Evolutionary conservation across 1,139 yeast genomes (phyloP).

Genomic region (Saccharomyces hybrid): DNA sequence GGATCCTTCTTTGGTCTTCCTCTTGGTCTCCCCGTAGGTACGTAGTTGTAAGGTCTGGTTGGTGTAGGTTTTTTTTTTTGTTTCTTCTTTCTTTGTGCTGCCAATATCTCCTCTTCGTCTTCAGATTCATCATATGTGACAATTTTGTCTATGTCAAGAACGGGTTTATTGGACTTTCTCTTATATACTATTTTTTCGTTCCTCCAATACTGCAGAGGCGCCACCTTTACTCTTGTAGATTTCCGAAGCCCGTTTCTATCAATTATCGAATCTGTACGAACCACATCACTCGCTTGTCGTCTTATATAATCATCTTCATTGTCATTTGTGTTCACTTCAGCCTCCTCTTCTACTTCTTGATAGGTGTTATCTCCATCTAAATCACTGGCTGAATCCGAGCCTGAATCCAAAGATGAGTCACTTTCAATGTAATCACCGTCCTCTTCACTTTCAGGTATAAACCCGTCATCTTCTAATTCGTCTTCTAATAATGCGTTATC

Average conservation of each 20-base stretch:
- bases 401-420: constrained; percentile 10
- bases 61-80: constrained; percentile 9
- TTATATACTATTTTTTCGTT: constrained; percentile 70
- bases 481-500: constrained; percentile 30
- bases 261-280: constrained; percentile 14
- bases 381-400: constrained; percentile 5
- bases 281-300: constrained; percentile 12
- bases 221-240: constrained; percentile 58
- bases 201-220: constrained; percentile 81
- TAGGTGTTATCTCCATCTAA: constrained; percentile 5
- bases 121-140: constrained; percentile 37
- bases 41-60: constrained; percentile 22
- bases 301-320: constrained; percentile 26
- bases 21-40: constrained; percentile 24
- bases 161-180: constrained; percentile 42
- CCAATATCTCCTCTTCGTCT: constrained; percentile 27
- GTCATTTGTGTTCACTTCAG: constrained; percentile 7
- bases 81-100: constrained; percentile 1
- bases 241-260: constrained; percentile 32
- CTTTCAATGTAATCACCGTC: constrained; percentile 24
- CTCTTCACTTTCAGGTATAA: constrained; percentile 18
- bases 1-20: constrained; percentile 22
- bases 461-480: constrained; percentile 22
- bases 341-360: constrained; percentile 9
- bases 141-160: constrained; percentile 55